phyloP scores from a whole-genome alignment of 2,329 filamentous ascomycete species.

The Fusarium sterilihyphosum region DNA sequence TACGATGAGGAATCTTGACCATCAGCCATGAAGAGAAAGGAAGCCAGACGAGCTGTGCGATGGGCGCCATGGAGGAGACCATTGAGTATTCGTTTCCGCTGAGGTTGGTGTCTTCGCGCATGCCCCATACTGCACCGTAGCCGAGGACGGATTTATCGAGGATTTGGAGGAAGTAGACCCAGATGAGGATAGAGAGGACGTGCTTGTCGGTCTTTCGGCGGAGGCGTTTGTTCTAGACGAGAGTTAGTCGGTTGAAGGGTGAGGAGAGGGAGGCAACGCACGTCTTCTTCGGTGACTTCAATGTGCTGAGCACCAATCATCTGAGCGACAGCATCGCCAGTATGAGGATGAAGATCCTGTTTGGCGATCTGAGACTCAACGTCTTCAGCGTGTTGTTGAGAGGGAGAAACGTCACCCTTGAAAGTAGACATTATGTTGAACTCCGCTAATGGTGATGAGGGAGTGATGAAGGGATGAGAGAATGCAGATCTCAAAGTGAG shows the following conservation, averaged over 20 bases:
- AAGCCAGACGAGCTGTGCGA: slow-evolving; percentile 70
- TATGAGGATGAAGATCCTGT: neutral
- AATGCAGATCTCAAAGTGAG: neutral
- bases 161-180: slow-evolving; percentile 69
- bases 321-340: slow-evolving; percentile 19
- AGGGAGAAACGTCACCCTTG: slow-evolving; percentile 7
- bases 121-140: slow-evolving; percentile 66
- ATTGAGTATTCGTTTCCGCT: slow-evolving; percentile 66
- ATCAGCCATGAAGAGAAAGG: slow-evolving; percentile 69
- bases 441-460: neutral
- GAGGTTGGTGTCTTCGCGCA: slow-evolving; percentile 60
- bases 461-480: neutral
- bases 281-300: slow-evolving; percentile 32
- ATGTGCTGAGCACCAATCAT: slow-evolving; percentile 29
- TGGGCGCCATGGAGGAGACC: slow-evolving; percentile 65
- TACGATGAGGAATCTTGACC: slow-evolving; percentile 67
- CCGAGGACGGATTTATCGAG: slow-evolving; percentile 69
- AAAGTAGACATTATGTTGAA: neutral
- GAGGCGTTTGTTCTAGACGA: slow-evolving; percentile 53
- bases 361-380: slow-evolving; percentile 12
- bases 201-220: slow-evolving; percentile 68
- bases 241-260: neutral
- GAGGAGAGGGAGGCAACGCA: neutral
- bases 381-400: slow-evolving; percentile 14
- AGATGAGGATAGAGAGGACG: slow-evolving; percentile 64